phyloP scores from a whole-genome alignment of 495 filamentous ascomycete genomes.

The Beverwykella pulmonaria region DNA sequence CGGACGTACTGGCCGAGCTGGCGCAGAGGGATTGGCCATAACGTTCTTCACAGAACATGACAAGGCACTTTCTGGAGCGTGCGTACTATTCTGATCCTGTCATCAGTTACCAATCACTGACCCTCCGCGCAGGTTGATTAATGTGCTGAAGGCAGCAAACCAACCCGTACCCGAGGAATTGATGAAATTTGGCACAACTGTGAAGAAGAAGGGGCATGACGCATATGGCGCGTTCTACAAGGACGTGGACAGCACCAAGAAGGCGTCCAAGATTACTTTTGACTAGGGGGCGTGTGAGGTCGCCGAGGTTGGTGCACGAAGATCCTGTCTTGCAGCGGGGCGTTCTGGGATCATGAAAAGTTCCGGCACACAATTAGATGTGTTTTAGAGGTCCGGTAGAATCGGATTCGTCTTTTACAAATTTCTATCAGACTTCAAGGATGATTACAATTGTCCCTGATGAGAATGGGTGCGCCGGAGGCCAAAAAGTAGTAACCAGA shows the following conservation, averaged over 20 bases:
- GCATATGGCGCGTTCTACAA: conserved; percentile 93
- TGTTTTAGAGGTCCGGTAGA: background rate
- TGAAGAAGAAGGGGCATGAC: conserved; percentile 96
- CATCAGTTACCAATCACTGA: conserved; percentile 13
- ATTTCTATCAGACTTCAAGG: too few species aligned
- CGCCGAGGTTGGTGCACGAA: conserved; percentile 9
- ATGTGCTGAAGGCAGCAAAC: conserved; percentile 85
- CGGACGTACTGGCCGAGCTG: conserved; percentile 82
- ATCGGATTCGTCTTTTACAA: background rate
- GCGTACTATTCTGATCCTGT: conserved; percentile 48
- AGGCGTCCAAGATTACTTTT: conserved; percentile 91
- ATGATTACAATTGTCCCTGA: too few species aligned
- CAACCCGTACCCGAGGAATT: conserved; percentile 86
- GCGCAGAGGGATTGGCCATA: conserved; percentile 84
- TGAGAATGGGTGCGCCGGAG: too few species aligned
- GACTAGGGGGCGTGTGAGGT: conserved; percentile 51
- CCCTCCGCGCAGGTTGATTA: conserved; percentile 63
- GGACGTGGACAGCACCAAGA: conserved; percentile 72
- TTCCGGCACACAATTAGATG: background rate
- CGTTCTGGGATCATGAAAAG: background rate
- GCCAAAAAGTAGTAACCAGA: too few species aligned
- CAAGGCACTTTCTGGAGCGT: conserved; percentile 83
- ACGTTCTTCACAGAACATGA: conserved; percentile 95
- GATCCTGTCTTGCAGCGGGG: background rate
- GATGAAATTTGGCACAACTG: conserved; percentile 93